Evolutionary conservation across 768 basidiomycete species (phyloP).

Genomic region (Suillus lakei): DNA sequence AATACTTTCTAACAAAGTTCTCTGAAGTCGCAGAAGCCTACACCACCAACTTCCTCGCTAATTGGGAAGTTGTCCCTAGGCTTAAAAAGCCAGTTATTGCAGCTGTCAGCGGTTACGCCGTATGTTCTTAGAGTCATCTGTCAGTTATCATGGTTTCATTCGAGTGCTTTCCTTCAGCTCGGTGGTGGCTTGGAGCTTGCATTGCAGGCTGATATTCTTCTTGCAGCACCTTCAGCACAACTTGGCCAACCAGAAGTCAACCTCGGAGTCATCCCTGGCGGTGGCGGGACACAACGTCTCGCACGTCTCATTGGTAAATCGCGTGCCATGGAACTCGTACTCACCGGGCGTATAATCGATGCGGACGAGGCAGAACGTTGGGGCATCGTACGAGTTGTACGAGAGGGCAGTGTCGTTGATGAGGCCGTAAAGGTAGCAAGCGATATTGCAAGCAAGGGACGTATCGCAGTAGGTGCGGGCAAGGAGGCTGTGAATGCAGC

Average conservation of each 20-base stretch:
- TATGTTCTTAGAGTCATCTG: conserved; percentile 42
- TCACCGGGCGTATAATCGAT: conserved; percentile 83
- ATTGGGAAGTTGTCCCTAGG: conserved; percentile 75
- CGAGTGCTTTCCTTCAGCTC: conserved; percentile 54
- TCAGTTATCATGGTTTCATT: not conserved
- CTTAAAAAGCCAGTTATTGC: conserved; percentile 95
- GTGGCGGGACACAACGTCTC: conserved; percentile 92
- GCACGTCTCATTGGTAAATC: conserved; percentile 88
- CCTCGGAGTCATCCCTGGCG: conserved; percentile 93
- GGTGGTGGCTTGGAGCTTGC: conserved; percentile 98
- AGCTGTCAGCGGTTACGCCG: conserved; percentile 94
- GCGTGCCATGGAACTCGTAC: conserved; percentile 90
- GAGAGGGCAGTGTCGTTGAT: conserved; percentile 79
- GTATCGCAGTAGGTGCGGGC: conserved; percentile 79
- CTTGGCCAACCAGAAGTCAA: conserved; percentile 98
- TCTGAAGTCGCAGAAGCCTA: conserved; percentile 82
- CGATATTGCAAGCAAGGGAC: conserved; percentile 81
- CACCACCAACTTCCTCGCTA: conserved; percentile 81
- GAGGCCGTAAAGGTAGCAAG: conserved; percentile 85
- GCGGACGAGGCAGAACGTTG: conserved; percentile 85
- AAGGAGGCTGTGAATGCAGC: conserved; percentile 98
- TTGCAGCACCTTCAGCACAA: conserved; percentile 86
- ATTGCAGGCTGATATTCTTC: conserved; percentile 94
- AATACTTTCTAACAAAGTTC: conserved; percentile 1
- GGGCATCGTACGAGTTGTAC: conserved; percentile 86